phyloP scores from a whole-genome alignment of 1,284 basidiomycete genomes.

The Puccinia polysora region DNA sequence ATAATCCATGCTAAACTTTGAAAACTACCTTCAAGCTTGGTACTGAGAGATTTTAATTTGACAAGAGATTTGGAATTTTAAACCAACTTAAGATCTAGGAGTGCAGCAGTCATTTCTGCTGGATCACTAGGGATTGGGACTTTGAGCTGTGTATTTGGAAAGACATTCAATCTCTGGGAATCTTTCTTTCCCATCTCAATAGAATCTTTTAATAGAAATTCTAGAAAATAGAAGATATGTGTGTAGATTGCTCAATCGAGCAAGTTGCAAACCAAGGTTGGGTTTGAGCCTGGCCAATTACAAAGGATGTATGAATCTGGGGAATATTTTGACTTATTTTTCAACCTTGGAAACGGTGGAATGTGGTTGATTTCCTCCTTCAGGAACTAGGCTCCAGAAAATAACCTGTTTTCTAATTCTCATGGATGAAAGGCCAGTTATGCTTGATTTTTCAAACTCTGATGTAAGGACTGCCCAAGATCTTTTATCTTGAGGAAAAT shows the following conservation, averaged over 20 bases:
- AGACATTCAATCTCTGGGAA: not conserved
- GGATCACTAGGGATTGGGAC: not conserved
- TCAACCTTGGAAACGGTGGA: not conserved
- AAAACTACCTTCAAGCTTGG: no score
- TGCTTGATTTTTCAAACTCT: constrained; percentile 5
- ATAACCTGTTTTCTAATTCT: not conserved
- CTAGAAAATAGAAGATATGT: constrained; percentile 2
- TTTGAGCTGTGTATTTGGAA: constrained; percentile 5
- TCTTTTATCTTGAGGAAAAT: not conserved
- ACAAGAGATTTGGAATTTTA: no score
- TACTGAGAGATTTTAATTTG: no score
- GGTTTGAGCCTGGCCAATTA: not conserved
- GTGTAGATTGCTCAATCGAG: not conserved
- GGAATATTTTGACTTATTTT: not conserved
- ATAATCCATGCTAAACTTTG: no score
- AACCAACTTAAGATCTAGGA: not conserved
- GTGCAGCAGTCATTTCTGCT: not conserved
- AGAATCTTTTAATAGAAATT: not conserved
- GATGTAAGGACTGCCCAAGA: constrained; percentile 1
- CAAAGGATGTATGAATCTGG: constrained; percentile 12
- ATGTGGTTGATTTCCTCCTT: not conserved
- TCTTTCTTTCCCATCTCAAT: constrained; percentile 5
- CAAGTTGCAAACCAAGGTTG: not conserved
- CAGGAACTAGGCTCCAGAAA: not conserved
- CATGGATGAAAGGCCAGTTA: not conserved